These are phyloP conservation scores for Podosphaera aphanis DNA, from an alignment of 2,329 filamentous ascomycete genomes.

Conservation along the genomic window DNA sequence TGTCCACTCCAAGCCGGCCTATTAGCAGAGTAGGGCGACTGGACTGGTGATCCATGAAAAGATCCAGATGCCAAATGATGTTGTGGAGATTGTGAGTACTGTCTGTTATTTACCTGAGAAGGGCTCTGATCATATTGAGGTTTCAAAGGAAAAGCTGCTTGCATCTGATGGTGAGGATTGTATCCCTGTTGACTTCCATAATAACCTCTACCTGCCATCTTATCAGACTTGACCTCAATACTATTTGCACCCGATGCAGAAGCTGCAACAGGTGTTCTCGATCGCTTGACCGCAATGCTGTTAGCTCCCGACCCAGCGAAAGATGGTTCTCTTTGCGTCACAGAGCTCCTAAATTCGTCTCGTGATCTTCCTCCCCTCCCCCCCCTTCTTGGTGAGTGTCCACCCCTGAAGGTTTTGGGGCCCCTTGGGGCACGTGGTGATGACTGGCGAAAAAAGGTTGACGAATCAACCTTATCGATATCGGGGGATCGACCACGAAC, in stretches of 20 bases:
- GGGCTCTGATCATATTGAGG: slow-evolving; percentile 17
- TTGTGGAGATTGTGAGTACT: slow-evolving; percentile 34
- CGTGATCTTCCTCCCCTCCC: slow-evolving; percentile 6
- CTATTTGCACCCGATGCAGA: slow-evolving; percentile 17
- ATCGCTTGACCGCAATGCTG: slow-evolving; percentile 14
- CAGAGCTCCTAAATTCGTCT: slow-evolving; percentile 12
- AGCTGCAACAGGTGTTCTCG: slow-evolving; percentile 7
- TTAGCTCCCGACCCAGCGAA: slow-evolving; percentile 14
- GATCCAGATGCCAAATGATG: slow-evolving; percentile 29
- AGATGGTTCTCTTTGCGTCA: slow-evolving; percentile 6
- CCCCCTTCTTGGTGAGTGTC: slow-evolving; percentile 10
- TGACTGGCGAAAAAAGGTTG: slow-evolving; percentile 10
- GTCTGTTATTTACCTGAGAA: slow-evolving; percentile 17
- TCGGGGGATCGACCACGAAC: slow-evolving; percentile 10
- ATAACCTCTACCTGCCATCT: slow-evolving; percentile 17
- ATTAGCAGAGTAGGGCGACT: slow-evolving; percentile 33
- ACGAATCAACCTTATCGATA: slow-evolving; percentile 12
- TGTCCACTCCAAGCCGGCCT: slow-evolving; percentile 26
- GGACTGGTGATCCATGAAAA: slow-evolving; percentile 34
- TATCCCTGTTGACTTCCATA: slow-evolving; percentile 16
- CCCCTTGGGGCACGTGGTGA: slow-evolving; percentile 13
- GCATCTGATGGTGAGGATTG: slow-evolving; percentile 18
- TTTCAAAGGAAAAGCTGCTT: slow-evolving; percentile 17
- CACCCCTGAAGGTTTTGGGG: slow-evolving; percentile 8
- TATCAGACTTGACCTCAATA: slow-evolving; percentile 16